phyloP scores from a whole-genome alignment of 2,329 filamentous ascomycete species.

The Metarhizium anisopliae region DNA sequence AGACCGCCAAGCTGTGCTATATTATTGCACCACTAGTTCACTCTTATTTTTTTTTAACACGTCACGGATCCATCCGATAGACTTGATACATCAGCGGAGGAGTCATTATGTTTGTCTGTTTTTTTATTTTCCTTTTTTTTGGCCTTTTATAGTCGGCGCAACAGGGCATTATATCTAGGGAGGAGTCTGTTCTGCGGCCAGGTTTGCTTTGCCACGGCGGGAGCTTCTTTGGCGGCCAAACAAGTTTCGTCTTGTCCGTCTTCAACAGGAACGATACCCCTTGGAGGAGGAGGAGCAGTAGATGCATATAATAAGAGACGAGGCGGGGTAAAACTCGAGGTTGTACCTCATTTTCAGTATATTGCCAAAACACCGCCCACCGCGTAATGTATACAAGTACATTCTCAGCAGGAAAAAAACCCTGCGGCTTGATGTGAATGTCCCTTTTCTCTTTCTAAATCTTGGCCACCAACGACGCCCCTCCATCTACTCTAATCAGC shows the following conservation, averaged over 20 bases:
- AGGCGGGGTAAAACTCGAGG: neutral
- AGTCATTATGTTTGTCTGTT: neutral
- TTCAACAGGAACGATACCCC: conserved; percentile 1
- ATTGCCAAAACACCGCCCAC: neutral
- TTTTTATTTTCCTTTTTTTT: neutral
- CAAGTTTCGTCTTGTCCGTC: neutral
- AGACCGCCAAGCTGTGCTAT: neutral
- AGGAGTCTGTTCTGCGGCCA: neutral
- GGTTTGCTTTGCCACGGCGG: neutral
- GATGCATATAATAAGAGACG: neutral
- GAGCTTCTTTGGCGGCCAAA: neutral
- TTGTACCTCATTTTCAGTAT: neutral
- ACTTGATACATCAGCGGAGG: neutral
- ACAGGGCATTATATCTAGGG: neutral
- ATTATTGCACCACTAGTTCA: neutral
- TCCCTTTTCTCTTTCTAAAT: conserved; percentile 20
- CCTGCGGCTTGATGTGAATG: neutral
- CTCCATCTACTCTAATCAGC: conserved; percentile 54
- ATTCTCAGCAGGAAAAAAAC: neutral
- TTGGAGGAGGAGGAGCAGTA: neutral
- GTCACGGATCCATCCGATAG: neutral
- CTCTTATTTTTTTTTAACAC: neutral
- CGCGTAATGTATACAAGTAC: too few relatives aligned
- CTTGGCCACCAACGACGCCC: conserved; percentile 36
- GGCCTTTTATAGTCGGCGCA: neutral